Evolutionary conservation across 176 grass and related monocot species (phyloP).

Genomic region (Ensete ventricosum): DNA sequence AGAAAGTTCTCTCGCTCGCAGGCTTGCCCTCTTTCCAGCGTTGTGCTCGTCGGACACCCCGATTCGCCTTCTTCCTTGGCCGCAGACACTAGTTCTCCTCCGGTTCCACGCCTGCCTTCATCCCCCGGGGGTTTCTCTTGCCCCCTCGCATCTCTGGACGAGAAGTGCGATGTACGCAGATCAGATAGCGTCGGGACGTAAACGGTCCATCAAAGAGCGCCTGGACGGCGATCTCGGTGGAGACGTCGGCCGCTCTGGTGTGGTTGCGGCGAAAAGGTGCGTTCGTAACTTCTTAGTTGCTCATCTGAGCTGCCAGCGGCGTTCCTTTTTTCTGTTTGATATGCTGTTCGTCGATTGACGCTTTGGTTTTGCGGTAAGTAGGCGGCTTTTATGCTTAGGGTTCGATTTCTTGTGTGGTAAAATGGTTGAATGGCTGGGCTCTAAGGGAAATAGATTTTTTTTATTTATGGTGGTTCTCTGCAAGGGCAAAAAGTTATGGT

Average conservation of each 20-base stretch:
- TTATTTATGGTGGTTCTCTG: neutral
- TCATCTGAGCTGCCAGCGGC: neutral
- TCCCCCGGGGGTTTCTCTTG: neutral
- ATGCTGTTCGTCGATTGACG: neutral
- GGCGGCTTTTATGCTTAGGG: neutral
- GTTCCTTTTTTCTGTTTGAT: no score
- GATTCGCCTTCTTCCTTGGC: neutral
- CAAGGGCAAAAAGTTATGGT: neutral
- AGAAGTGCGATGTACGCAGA: slow-evolving; percentile 31
- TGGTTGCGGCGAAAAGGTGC: slow-evolving; percentile 28
- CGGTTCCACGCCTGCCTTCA: neutral
- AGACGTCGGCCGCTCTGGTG: slow-evolving; percentile 11
- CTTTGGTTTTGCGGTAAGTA: neutral
- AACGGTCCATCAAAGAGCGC: slow-evolving; percentile 38
- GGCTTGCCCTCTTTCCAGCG: no score
- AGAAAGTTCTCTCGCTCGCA: neutral
- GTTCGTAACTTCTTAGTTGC: neutral
- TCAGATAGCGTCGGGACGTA: slow-evolving; percentile 32
- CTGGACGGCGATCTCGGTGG: slow-evolving; percentile 23
- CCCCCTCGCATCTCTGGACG: neutral
- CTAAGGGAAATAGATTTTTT: neutral
- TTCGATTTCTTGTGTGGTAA: neutral
- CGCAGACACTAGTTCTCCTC: neutral
- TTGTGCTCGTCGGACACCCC: neutral
- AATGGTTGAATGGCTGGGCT: neutral